phyloP scores from a whole-genome alignment of 192 early-diverging fungal genomes.

The Linderina pennispora region DNA sequence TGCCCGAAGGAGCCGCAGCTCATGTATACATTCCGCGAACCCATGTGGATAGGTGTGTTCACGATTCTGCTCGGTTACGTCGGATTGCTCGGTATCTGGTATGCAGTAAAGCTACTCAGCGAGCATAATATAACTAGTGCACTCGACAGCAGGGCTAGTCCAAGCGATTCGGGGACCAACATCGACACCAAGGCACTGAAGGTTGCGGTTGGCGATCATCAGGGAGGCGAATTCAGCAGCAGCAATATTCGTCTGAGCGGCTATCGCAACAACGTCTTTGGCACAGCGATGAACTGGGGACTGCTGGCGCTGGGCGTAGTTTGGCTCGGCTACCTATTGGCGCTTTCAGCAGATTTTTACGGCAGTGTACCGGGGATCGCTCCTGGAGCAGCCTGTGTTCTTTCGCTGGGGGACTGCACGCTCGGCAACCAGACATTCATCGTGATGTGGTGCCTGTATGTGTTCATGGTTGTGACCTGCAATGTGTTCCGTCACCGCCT shows the following conservation, averaged over 20 bases:
- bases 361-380: too few species aligned
- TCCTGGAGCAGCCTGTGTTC: conserved; percentile 52
- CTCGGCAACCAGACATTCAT: conserved; percentile 37
- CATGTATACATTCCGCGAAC: conserved; percentile 30
- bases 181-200: too few species aligned
- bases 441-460: conserved; percentile 44
- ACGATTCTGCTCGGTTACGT: conserved; percentile 32
- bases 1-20: conserved; percentile 33
- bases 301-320: conserved; percentile 28
- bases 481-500: conserved; percentile 33
- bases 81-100: too few species aligned
- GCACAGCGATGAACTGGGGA: too few species aligned
- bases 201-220: too few species aligned
- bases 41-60: conserved; percentile 39
- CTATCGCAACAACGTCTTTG: conserved; percentile 35
- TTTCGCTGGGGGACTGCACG: conserved; percentile 49
- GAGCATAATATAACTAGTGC: too few species aligned
- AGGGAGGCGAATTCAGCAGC: not conserved
- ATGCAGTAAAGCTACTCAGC: conserved; percentile 32
- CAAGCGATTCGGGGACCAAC: too few species aligned
- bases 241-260: conserved; percentile 12
- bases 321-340: conserved; percentile 32
- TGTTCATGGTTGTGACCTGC: conserved; percentile 39
- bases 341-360: conserved; percentile 49
- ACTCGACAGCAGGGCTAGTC: too few species aligned